These are phyloP conservation scores for Yamadazyma nakazawae DNA, from an alignment of 805 yeast genomes.

Conservation along the genomic window DNA sequence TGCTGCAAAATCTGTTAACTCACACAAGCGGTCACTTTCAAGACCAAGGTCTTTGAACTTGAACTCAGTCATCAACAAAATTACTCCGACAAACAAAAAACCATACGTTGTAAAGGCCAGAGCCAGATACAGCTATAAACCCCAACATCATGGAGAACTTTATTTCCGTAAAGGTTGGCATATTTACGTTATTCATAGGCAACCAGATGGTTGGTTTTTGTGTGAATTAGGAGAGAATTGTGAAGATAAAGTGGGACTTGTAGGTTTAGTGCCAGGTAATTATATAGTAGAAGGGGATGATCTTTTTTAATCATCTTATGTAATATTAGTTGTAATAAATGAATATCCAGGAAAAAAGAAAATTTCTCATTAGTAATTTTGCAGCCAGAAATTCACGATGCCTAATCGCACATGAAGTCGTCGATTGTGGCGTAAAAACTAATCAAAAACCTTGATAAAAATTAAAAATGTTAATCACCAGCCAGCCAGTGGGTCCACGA, in stretches of 20 bases:
- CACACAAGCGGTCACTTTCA: slow-evolving; percentile 23
- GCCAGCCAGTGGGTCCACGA: slow-evolving; percentile 19
- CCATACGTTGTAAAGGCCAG: slow-evolving; percentile 33
- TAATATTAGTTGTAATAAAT: not conserved
- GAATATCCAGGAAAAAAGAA: not conserved
- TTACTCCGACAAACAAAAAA: slow-evolving; percentile 32
- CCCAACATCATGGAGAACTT: slow-evolving; percentile 42
- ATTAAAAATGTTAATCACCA: not conserved
- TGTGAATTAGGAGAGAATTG: slow-evolving; percentile 40
- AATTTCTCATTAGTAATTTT: not conserved
- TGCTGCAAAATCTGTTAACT: slow-evolving; percentile 8
- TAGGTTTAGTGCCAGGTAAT: slow-evolving; percentile 45
- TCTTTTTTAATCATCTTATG: slow-evolving; percentile 5
- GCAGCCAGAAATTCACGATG: slow-evolving; percentile 1
- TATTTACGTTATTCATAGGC: slow-evolving; percentile 40
- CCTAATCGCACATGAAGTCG: not conserved
- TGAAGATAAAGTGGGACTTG: slow-evolving; percentile 27
- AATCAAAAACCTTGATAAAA: not conserved
- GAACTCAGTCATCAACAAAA: slow-evolving; percentile 22
- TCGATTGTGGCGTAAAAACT: not conserved
- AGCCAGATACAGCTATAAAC: slow-evolving; percentile 38
- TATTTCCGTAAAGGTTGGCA: slow-evolving; percentile 40
- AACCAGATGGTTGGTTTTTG: slow-evolving; percentile 44
- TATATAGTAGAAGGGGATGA: slow-evolving; percentile 33
- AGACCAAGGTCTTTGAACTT: slow-evolving; percentile 34